phyloP scores from a whole-genome alignment of 2,329 filamentous ascomycete genomes.

The Nigrospora osmanthi region DNA sequence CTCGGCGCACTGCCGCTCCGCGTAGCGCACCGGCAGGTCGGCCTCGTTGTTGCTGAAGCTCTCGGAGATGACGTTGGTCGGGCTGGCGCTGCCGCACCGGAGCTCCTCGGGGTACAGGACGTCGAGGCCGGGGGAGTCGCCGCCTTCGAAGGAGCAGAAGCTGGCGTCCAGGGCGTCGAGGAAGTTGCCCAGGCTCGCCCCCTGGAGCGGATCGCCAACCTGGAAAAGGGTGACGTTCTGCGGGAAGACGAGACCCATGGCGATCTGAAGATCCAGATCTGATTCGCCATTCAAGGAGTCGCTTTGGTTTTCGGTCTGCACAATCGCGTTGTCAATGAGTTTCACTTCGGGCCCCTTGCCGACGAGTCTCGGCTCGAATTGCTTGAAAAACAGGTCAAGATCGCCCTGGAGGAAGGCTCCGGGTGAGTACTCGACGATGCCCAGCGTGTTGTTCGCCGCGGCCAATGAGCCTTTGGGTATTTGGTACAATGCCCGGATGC shows the following conservation, averaged over 20 bases:
- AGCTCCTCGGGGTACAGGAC: conserved; percentile 19
- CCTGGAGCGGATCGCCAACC: conserved; percentile 23
- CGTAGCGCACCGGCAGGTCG: conserved; percentile 38
- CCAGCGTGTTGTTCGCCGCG: conserved; percentile 36
- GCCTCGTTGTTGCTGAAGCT: conserved; percentile 47
- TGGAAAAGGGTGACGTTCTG: conserved; percentile 43
- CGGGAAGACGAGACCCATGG: conserved; percentile 43
- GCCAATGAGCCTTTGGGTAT: conserved; percentile 26
- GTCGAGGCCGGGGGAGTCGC: conserved; percentile 28
- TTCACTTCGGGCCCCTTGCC: conserved; percentile 27
- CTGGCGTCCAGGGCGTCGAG: conserved; percentile 34
- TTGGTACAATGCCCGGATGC: conserved; percentile 40
- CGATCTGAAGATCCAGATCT: conserved; percentile 46
- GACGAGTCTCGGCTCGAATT: conserved; percentile 31
- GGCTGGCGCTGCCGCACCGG: conserved; percentile 13
- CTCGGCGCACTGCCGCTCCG: conserved; percentile 44
- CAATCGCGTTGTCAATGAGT: conserved; percentile 24
- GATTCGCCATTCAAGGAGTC: conserved; percentile 39
- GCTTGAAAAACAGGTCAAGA: conserved; percentile 37
- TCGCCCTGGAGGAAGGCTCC: conserved; percentile 45
- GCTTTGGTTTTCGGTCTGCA: conserved; percentile 25
- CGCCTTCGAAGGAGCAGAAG: conserved; percentile 35
- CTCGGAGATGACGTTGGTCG: conserved; percentile 46
- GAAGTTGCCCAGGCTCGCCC: conserved; percentile 34
- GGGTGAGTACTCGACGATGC: conserved; percentile 46